These are phyloP conservation scores for Aspergillus sclerotialis DNA, from an alignment of 2,329 filamentous ascomycete species.

Conservation along the genomic window DNA sequence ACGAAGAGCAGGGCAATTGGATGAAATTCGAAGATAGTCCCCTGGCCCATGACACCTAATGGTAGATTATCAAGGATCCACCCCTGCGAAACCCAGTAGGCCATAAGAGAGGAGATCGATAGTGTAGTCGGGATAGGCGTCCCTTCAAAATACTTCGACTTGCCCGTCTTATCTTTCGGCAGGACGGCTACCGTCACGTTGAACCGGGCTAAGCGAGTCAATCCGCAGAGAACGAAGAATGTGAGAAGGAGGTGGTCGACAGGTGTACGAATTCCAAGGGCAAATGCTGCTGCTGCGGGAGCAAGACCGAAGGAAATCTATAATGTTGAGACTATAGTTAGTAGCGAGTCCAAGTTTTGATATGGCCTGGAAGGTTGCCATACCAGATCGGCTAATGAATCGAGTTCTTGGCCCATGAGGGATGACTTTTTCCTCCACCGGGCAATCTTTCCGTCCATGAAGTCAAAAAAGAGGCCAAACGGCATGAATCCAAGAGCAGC, in stretches of 20 bases:
- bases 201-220: conserved; percentile 91
- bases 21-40: conserved; percentile 72
- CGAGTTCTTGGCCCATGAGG: conserved; percentile 95
- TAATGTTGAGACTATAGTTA: neutral
- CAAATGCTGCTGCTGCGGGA: conserved; percentile 80
- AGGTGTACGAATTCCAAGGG: conserved; percentile 76
- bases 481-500: conserved; percentile 80
- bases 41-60: conserved; percentile 60
- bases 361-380: conserved; percentile 15
- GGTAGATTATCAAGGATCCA: conserved; percentile 78
- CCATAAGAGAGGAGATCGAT: conserved; percentile 74
- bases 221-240: conserved; percentile 90
- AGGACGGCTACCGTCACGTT: conserved; percentile 88
- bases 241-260: conserved; percentile 73
- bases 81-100: conserved; percentile 75
- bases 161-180: conserved; percentile 85
- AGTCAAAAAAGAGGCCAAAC: conserved; percentile 93
- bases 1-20: conserved; percentile 75
- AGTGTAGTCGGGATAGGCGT: conserved; percentile 91
- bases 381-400: conserved; percentile 92
- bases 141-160: conserved; percentile 93
- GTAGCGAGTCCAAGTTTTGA: conserved; percentile 5
- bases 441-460: conserved; percentile 94
- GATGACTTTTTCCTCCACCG: conserved; percentile 95
- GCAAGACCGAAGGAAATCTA: conserved; percentile 94